phyloP scores from a whole-genome alignment of 495 filamentous ascomycete genomes.

The Cenococcum geophilum region DNA sequence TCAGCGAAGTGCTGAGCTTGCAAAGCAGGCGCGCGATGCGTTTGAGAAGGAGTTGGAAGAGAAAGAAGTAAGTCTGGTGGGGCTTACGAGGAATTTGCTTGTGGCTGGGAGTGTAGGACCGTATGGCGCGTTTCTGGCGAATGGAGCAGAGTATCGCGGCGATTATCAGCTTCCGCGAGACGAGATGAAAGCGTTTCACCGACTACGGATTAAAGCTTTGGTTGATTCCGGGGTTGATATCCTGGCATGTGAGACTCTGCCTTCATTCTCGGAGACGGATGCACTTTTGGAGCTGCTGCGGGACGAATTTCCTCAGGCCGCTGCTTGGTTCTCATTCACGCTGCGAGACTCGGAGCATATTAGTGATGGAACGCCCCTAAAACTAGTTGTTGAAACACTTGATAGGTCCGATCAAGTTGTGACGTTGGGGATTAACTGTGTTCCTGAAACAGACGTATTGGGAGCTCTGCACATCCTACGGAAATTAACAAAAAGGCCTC shows the following conservation, averaged over 20 bases:
- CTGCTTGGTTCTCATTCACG: conserved; percentile 33
- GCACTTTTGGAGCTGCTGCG: conserved; percentile 26
- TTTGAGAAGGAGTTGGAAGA: too few relatives aligned
- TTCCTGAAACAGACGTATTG: conserved; percentile 15
- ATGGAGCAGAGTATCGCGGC: conserved; percentile 37
- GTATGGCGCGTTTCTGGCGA: conserved; percentile 36
- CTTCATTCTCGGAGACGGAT: conserved; percentile 27
- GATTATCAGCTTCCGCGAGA: conserved; percentile 23
- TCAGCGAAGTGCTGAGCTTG: conserved; percentile 33
- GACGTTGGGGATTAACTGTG: conserved; percentile 36
- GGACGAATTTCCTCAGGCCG: conserved; percentile 26
- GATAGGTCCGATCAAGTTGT: conserved; percentile 21
- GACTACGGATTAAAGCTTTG: conserved; percentile 29
- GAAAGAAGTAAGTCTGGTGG: conserved; percentile 6
- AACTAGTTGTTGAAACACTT: conserved; percentile 4
- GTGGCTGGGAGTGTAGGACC: conserved; percentile 37
- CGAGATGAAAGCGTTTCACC: conserved; percentile 32
- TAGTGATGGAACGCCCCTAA: conserved; percentile 28
- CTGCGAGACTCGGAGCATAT: conserved; percentile 5
- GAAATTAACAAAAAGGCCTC: conserved; percentile 12
- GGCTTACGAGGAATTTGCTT: conserved; percentile 16
- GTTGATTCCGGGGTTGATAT: conserved; percentile 33
- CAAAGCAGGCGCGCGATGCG: conserved; percentile 23
- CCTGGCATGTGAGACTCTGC: conserved; percentile 37
- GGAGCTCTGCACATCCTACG: conserved; percentile 21